A percentile compares a stretch with the other conserved stretches of the same genome.
phyloP scores from a whole-genome alignment of 1,139 yeast species.

The Casaregolazyma suthepensis region DNA sequence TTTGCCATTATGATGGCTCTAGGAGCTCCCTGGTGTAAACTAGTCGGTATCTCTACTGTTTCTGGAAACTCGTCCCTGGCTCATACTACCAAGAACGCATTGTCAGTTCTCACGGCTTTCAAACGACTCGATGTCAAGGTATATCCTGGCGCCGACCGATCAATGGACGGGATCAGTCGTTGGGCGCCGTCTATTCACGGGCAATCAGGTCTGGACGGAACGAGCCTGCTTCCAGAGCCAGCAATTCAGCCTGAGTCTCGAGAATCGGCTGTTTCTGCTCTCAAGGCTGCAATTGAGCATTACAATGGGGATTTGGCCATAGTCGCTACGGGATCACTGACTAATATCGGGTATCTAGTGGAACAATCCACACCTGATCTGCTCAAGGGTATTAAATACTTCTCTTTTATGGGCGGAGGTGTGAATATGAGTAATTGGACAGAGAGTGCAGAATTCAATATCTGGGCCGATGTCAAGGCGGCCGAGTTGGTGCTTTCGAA shows the following conservation, averaged over 20 bases:
- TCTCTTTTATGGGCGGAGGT: slow-evolving; percentile 78
- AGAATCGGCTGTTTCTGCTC: slow-evolving; percentile 49
- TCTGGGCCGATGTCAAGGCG: slow-evolving; percentile 71
- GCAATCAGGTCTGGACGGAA: slow-evolving; percentile 67
- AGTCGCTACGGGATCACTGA: slow-evolving; percentile 66
- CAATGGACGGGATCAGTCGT: slow-evolving; percentile 46
- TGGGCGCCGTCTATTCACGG: slow-evolving; percentile 71
- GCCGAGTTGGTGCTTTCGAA: slow-evolving; percentile 52
- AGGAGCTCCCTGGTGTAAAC: slow-evolving; percentile 51
- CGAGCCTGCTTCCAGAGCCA: slow-evolving; percentile 50
- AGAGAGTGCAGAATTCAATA: slow-evolving; percentile 69
- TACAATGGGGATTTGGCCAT: slow-evolving; percentile 48
- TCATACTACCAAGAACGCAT: slow-evolving; percentile 64
- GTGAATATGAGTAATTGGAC: slow-evolving; percentile 44
- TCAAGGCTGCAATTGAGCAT: slow-evolving; percentile 44
- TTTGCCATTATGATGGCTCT: slow-evolving; percentile 64
- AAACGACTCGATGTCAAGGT: slow-evolving; percentile 49
- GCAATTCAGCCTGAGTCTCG: slow-evolving; percentile 34
- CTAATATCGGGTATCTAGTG: slow-evolving; percentile 58
- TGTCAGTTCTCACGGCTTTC: slow-evolving; percentile 58
- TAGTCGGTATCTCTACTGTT: slow-evolving; percentile 74
- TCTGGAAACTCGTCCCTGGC: slow-evolving; percentile 72
- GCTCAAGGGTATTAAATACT: slow-evolving; percentile 40
- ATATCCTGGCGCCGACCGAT: slow-evolving; percentile 56
- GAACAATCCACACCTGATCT: slow-evolving; percentile 44